phyloP scores from a whole-genome alignment of 106 monocot genomes.

The Agapanthus africanus region DNA sequence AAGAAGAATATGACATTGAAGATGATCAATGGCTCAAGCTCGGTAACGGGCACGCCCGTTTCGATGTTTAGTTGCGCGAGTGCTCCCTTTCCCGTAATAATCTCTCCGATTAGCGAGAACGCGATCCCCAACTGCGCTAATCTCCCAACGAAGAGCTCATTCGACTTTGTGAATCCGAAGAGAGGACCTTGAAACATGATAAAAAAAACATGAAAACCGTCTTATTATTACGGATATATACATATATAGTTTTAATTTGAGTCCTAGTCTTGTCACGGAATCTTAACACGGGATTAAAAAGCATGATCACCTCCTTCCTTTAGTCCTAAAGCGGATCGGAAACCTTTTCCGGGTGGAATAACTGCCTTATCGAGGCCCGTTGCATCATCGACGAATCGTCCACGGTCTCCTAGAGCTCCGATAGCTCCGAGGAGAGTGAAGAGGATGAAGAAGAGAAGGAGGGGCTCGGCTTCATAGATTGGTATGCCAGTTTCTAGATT shows the following conservation, averaged over 20 bases:
- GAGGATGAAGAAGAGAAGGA: conserved; percentile 96
- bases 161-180: conserved; percentile 93
- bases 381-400: conserved; percentile 62
- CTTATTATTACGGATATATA: too few relatives aligned
- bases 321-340: conserved; percentile 66
- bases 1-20: conserved; percentile 95
- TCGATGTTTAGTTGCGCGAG: conserved; percentile 92
- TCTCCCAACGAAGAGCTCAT: conserved; percentile 95
- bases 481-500: conserved; percentile 92
- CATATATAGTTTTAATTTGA: too few relatives aligned
- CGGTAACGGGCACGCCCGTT: conserved; percentile 82
- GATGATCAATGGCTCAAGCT: conserved; percentile 78
- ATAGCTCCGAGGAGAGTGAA: conserved; percentile 98
- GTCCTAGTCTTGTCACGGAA: too few relatives aligned
- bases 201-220: too few relatives aligned
- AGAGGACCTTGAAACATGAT: conserved; percentile 49
- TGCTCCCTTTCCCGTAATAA: conserved; percentile 91
- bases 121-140: conserved; percentile 86
- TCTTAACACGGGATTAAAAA: too few relatives aligned
- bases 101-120: conserved; percentile 91
- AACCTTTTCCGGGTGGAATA: conserved; percentile 76
- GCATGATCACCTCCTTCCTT: conserved; percentile 60
- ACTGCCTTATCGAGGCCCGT: conserved; percentile 80
- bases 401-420: conserved; percentile 88
- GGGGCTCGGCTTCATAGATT: conserved; percentile 94